Base-by-base conservation (phyloP, 1,284 basidiomycete species). In the Trichosporon sp. region DNA sequence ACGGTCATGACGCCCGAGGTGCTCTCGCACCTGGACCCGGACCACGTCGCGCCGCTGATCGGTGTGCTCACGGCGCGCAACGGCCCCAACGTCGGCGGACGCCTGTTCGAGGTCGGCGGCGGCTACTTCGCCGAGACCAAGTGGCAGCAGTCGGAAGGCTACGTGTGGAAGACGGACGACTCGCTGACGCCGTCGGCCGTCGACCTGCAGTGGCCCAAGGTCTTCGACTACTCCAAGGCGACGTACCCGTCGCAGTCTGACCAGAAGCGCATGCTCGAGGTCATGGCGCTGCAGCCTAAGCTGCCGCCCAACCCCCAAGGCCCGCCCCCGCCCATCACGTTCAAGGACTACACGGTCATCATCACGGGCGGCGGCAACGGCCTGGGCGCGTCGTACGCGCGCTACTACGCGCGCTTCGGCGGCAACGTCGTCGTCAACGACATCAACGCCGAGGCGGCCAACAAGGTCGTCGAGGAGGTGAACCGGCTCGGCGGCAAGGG, bases 361-460 rank as follows among this genome's bases (percentile, higher is more conserved):
- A 88, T 99, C 77, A 99, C 97, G 2, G 97, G 97, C 65, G 92
- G 93, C 15, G 95, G 95, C 53, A 92, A 91, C 34, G 95, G 95
- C 68, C 89, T 99, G 35, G 97, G 97, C 29, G 90, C 95, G 62
- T 89, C 90, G 4, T 98, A 99, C 81, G 92, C 97, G 0, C 86
- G 91, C 68, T 92, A 97, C 90, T 99, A 92, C 78, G 93, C 87
- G 53, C 89, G 88, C 72, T 88, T 95, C 4, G 97, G 97, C 34
- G 96, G 94, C 25, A 98, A 98, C 78, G 92, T 99, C 38, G 92
- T 99, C 53, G 89, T 99, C 70, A 99, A 99, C 82, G 97, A 99
- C 80, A 91, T 99, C 68, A 92, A 87, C 79, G 91, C 92, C 79
- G 92, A 92, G 77, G 90, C 88, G 25, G 95, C 95, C 11, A 87